Conservation (phyloP, 1,284 basidiomycete species). For the Earliella scabrosa region DNA sequence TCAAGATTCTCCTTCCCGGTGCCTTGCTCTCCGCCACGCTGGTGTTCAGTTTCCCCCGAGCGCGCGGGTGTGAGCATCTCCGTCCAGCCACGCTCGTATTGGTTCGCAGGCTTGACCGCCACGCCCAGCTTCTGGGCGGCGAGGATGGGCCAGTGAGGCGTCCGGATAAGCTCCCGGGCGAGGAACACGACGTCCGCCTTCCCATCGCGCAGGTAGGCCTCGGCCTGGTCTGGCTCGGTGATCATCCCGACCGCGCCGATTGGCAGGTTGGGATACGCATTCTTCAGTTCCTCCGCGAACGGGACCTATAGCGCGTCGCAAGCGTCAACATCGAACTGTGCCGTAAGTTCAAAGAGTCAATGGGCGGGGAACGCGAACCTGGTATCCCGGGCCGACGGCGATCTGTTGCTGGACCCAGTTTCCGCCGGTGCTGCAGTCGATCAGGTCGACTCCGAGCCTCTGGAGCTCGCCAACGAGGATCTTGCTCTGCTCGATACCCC, state of each 20-base stretch:
- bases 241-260: slow-evolving; percentile 80
- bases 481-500: slow-evolving; percentile 81
- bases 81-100: slow-evolving; percentile 68
- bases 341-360: background rate
- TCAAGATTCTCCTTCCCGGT: slow-evolving; percentile 6
- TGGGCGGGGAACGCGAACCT: slow-evolving; percentile 41
- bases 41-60: slow-evolving; percentile 6
- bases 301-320: slow-evolving; percentile 59
- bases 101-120: slow-evolving; percentile 64
- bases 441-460: slow-evolving; percentile 69
- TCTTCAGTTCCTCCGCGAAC: slow-evolving; percentile 73
- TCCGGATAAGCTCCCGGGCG: slow-evolving; percentile 66
- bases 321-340: background rate
- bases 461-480: slow-evolving; percentile 59
- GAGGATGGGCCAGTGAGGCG: slow-evolving; percentile 58
- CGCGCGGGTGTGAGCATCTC: slow-evolving; percentile 43
- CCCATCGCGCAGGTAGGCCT: slow-evolving; percentile 65
- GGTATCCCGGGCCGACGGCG: slow-evolving; percentile 63
- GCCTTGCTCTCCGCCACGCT: background rate
- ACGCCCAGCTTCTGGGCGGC: slow-evolving; percentile 62
- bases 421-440: slow-evolving; percentile 75
- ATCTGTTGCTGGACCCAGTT: slow-evolving; percentile 70
- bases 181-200: slow-evolving; percentile 74
- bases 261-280: slow-evolving; percentile 56
- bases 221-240: slow-evolving; percentile 65